Conservation (phyloP, 306 rosid genomes). For the Vicia sativa region DNA sequence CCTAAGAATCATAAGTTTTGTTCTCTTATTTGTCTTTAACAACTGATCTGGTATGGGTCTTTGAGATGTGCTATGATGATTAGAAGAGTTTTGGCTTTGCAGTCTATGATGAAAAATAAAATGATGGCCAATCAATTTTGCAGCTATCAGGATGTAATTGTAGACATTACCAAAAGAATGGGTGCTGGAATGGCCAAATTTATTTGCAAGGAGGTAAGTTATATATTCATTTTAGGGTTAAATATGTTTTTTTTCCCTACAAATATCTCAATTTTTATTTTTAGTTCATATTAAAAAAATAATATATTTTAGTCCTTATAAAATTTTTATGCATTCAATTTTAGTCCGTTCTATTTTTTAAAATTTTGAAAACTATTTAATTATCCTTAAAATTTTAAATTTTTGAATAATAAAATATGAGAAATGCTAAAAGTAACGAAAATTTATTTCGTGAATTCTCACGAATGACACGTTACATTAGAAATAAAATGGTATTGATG, state of each 20-base stretch:
- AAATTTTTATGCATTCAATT: too few species aligned
- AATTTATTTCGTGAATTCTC: too few species aligned
- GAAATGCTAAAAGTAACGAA: too few species aligned
- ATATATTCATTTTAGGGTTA: slow-evolving; percentile 23
- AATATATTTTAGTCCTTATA: too few species aligned
- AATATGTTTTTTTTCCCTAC: slow-evolving; percentile 19
- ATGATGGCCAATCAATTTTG: slow-evolving; percentile 39
- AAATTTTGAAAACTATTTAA: too few species aligned
- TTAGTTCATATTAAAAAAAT: too few species aligned
- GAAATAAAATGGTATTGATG: too few species aligned
- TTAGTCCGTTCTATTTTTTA: too few species aligned
- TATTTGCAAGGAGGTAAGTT: slow-evolving; percentile 91
- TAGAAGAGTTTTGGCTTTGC: slow-evolving; percentile 18
- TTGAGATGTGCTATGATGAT: slow-evolving; percentile 30
- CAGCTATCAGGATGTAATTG: slow-evolving; percentile 96
- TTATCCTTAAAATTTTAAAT: too few species aligned
- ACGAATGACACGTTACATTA: too few species aligned
- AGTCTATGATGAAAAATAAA: slow-evolving; percentile 35
- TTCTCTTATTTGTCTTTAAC: slow-evolving; percentile 30
- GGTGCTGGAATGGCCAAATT: slow-evolving; percentile 99
- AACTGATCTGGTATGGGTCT: slow-evolving; percentile 18
- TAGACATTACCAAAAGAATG: slow-evolving; percentile 88
- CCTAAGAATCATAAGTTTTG: background rate
- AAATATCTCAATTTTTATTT: too few species aligned
- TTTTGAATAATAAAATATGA: too few species aligned